phyloP scores from a whole-genome alignment of 352 stramenopile genomes.

The Phytophthora hybrid region DNA sequence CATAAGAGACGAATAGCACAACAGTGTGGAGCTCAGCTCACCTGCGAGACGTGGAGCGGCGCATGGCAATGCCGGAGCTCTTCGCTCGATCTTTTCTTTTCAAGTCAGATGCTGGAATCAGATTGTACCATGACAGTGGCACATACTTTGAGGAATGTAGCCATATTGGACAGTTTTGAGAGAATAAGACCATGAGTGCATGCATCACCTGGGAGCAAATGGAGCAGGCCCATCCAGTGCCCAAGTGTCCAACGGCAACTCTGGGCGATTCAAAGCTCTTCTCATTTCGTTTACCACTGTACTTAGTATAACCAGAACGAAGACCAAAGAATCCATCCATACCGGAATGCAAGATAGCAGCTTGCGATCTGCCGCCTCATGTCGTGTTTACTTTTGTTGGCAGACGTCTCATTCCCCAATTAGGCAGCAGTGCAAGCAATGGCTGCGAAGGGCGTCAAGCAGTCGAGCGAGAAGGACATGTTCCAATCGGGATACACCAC shows the following conservation, averaged over 20 bases:
- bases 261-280: not conserved
- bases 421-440: slow-evolving; percentile 10
- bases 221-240: not conserved
- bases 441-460: slow-evolving; percentile 11
- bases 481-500: slow-evolving; percentile 21
- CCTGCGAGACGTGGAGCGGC: slow-evolving; percentile 30
- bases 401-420: slow-evolving; percentile 21
- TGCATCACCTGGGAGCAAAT: not conserved
- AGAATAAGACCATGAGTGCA: too few species aligned
- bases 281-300: not conserved
- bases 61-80: slow-evolving; percentile 31
- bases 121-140: slow-evolving; percentile 12
- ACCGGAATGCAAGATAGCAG: slow-evolving; percentile 13
- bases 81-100: slow-evolving; percentile 35
- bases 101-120: slow-evolving; percentile 33
- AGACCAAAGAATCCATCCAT: slow-evolving; percentile 26
- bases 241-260: not conserved
- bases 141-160: not conserved
- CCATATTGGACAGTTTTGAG: too few species aligned
- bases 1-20: not conserved
- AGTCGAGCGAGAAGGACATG: slow-evolving; percentile 21
- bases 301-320: slow-evolving; percentile 11
- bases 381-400: slow-evolving; percentile 24
- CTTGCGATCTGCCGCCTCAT: slow-evolving; percentile 24
- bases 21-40: slow-evolving; percentile 2